Evolutionary conservation across 2,329 filamentous ascomycete genomes (phyloP), one percentile per base, ranked within the genome.

Genomic region (Emmonsia crescens): DNA sequence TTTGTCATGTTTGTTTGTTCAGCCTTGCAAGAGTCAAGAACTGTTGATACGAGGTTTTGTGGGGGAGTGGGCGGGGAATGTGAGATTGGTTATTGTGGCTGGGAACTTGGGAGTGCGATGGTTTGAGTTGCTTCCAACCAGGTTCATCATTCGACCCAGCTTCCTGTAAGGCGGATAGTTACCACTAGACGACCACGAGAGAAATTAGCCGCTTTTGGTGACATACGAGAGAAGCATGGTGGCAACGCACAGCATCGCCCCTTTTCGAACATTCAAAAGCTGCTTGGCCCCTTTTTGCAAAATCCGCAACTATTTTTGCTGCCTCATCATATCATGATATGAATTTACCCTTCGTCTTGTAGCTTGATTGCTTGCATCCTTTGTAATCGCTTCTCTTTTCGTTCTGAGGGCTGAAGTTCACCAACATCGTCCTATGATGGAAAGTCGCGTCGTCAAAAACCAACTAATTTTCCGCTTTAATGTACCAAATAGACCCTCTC

Each of bases 401-500:
- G 10, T 24, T 56, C 21, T 31, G 42, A 44, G 58, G 14, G 5
- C 48, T 40, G 24, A 58, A 33, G 55, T n/a, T 27, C 21, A 44
- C 16, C 58, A 31, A 48, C 40, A 21, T n/a, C 5, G 9, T n/a
- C 27, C 42, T 5, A 58, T 60, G 27, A 60, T 49, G 27, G 49
- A 44, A 27, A 62, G 49, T 51, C 65, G 65, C 29, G 42, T 64
- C 24, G 57, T 66, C 4, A 61, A 61, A 58, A 66, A 66, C 27
- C 65, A 66, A 49, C 57, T 65, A 44, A 62, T 66, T 36, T 66
- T 66, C 46, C 64, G 65, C 10, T 29, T 66, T 14, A 62, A 61
- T n/a, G 62, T 61, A 51, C 19, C 60, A 33, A 60, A 44, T 6
- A 59, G 49, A 42, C 44, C 42, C 44, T 29, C 27, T 29, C 55